These are phyloP conservation scores for Arachis stenosperma DNA, from an alignment of 306 rosid genomes.

Conservation along the genomic window DNA sequence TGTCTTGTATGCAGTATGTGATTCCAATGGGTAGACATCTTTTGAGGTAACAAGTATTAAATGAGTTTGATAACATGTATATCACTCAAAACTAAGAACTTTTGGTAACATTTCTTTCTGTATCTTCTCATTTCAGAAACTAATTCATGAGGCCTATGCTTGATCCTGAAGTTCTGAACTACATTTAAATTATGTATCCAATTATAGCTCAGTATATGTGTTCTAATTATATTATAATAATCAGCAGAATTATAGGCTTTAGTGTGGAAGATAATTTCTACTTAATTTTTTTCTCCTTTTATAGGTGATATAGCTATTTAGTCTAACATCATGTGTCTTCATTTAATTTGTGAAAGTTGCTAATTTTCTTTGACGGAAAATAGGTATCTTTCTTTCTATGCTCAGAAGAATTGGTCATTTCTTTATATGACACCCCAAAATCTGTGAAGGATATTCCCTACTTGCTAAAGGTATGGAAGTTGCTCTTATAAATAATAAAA, in stretches of 20 bases:
- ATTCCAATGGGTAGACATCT: constrained; percentile 92
- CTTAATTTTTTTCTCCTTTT: background rate
- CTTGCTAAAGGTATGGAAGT: constrained; percentile 71
- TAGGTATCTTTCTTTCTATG: constrained; percentile 90
- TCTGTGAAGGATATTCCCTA: constrained; percentile 87
- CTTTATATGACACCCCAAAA: constrained; percentile 79
- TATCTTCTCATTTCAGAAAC: constrained; percentile 52
- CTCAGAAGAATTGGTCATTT: constrained; percentile 74
- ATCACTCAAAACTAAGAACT: constrained; percentile 12
- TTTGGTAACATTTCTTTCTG: background rate
- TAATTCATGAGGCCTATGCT: constrained; percentile 97
- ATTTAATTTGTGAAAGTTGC: constrained; percentile 20
- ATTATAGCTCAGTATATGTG: constrained; percentile 33
- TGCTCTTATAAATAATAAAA: background rate
- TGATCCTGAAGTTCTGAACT: constrained; percentile 80
- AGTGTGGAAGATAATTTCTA: constrained; percentile 27
- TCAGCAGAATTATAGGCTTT: constrained; percentile 29
- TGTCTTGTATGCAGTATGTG: constrained; percentile 64
- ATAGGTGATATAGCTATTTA: background rate
- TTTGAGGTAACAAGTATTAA: constrained; percentile 63
- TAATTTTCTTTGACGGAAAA: constrained; percentile 53
- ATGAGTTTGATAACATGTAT: background rate
- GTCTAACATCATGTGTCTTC: background rate
- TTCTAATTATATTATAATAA: constrained; percentile 9
- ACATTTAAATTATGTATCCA: constrained; percentile 88